Evolutionary conservation across 495 filamentous ascomycete species (phyloP), one percentile per base, ranked within the genome.

Genomic region (Daldinia bambusicola): DNA sequence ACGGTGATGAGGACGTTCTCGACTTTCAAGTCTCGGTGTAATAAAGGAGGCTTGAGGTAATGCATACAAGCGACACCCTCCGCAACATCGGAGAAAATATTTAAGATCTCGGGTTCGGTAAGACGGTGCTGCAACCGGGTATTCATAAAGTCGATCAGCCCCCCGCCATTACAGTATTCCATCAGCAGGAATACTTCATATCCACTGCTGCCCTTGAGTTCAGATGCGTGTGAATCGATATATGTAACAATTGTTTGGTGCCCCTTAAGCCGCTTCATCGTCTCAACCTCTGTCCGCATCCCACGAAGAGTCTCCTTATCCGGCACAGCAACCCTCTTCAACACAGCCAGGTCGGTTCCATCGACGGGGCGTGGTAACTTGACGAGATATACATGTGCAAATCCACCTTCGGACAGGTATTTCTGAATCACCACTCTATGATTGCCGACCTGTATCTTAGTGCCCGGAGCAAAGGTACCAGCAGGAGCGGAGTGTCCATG

Each of bases 91-190:
- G 92, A 89, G 81, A 99, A 98, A 77, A 99, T 99, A 79, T 95
- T 92, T 66, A 99, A 84, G 66, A 99, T 94, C 82, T 99, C 95
- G 40, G 96, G 94, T 83, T 99, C 95, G 50, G 94, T 99, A 77
- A 99, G 86, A 45, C 95, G 93, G 78, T 98, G 93, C 80, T 98
- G 95, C 69, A 99, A 82, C 36, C 95, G 89, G 40, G 95, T 99
- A 80, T 99, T 99, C 95, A 99, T 99, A 81, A 98, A 99, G 82
- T 99, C 95, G 78, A 99, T 99, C 74, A 99, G 80, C 31, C 95
- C 96, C 69, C 96, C 95, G 74, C 88, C 88, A 69, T 88, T 86
- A 75, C 88, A 90, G 80, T 90, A 98, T 79, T 99, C 95, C 95
- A 99, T 99, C 62, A 99, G 88, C 73, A 99, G 78, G 81, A 99